These are phyloP conservation scores for Danielia oregonensis DNA, from an alignment of 805 yeast genomes.

Conservation along the genomic window DNA sequence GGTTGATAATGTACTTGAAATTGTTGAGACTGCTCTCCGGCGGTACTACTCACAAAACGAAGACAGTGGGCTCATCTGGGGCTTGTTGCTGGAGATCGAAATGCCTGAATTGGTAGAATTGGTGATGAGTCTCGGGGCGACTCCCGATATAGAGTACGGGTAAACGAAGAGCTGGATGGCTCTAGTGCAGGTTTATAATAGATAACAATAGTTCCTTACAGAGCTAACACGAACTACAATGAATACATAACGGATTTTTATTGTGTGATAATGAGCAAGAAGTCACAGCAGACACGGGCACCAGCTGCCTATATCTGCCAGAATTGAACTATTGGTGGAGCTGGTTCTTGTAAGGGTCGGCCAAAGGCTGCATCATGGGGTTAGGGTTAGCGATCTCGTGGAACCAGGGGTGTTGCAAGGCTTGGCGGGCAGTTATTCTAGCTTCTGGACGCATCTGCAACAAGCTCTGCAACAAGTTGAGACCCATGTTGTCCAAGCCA, in stretches of 20 bases:
- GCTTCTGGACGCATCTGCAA: slow-evolving; percentile 62
- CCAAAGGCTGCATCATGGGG: slow-evolving; percentile 29
- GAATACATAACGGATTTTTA: too few relatives aligned
- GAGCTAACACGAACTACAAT: too few relatives aligned
- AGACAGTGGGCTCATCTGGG: slow-evolving; percentile 10
- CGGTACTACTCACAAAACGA: slow-evolving; percentile 4
- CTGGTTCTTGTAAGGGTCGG: slow-evolving; percentile 31
- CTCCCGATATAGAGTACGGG: too few relatives aligned
- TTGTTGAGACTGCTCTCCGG: slow-evolving; percentile 4
- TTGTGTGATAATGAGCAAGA: too few relatives aligned
- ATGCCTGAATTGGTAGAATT: slow-evolving; percentile 15
- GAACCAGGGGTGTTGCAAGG: slow-evolving; percentile 75
- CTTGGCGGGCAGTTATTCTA: slow-evolving; percentile 57
- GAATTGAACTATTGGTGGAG: slow-evolving; percentile 2
- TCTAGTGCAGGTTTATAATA: too few relatives aligned
- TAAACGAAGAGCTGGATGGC: too few relatives aligned
- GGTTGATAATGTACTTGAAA: slow-evolving; percentile 1
- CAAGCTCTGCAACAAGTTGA: slow-evolving; percentile 58
- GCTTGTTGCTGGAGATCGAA: slow-evolving; percentile 7
- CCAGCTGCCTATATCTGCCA: too few relatives aligned
- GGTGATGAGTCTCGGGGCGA: slow-evolving; percentile 12
- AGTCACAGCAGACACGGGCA: too few relatives aligned
- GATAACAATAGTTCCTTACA: too few relatives aligned
- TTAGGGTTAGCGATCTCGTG: slow-evolving; percentile 57
- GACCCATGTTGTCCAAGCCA: slow-evolving; percentile 63